Percentiles rank a stretch among this genome's conserved stretches.
These are phyloP conservation scores for Pseudogymnoascus sp. DNA, from an alignment of 2,329 filamentous ascomycete genomes.

Conservation along the genomic window DNA sequence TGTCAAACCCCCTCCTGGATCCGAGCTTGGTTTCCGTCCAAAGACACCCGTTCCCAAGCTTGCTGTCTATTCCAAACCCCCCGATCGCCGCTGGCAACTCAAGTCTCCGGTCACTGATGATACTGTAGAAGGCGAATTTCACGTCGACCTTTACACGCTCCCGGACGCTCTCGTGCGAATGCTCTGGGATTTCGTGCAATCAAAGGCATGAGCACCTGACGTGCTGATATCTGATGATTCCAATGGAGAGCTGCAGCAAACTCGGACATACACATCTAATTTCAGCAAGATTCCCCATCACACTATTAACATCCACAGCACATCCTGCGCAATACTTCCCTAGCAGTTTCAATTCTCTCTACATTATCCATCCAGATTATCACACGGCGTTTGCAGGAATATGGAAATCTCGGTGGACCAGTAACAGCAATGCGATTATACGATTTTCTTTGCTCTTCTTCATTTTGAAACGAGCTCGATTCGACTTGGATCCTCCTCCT, in stretches of 20 bases:
- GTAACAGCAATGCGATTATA: slow-evolving; percentile 6
- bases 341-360: neutral
- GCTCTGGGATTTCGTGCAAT: slow-evolving; percentile 79
- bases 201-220: slow-evolving; percentile 31
- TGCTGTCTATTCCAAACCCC: neutral
- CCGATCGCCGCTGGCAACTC: neutral
- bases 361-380: slow-evolving; percentile 8
- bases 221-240: neutral
- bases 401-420: slow-evolving; percentile 1
- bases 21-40: neutral
- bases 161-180: slow-evolving; percentile 83
- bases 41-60: neutral
- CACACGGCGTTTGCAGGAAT: slow-evolving; percentile 1
- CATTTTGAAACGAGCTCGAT: slow-evolving; percentile 2
- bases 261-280: slow-evolving; percentile 4
- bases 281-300: neutral
- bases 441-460: slow-evolving; percentile 6
- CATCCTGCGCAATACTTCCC: slow-evolving; percentile 4
- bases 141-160: slow-evolving; percentile 96
- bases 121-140: slow-evolving; percentile 79
- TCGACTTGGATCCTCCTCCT: neutral
- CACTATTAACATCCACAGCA: neutral
- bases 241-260: slow-evolving; percentile 1
- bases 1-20: neutral
- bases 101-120: slow-evolving; percentile 7